Evolutionary conservation across 306 rosid genomes (phyloP).

Genomic region (Macrotyloma uniflorum): DNA sequence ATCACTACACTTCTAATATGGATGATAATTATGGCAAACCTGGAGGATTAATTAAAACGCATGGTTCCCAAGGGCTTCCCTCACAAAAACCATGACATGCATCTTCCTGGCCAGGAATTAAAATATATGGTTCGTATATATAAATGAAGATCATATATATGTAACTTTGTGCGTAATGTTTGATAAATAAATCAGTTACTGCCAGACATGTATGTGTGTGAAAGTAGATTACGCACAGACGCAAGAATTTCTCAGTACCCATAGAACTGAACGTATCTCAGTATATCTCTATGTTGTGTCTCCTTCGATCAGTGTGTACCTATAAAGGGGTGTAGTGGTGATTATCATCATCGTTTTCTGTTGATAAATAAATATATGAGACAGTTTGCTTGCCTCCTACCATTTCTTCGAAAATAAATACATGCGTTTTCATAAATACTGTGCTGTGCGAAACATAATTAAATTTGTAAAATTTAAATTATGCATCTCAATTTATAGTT

Average conservation of each 20-base stretch:
- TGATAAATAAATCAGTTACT: background rate
- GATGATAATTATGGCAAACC: background rate
- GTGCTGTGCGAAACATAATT: too few relatives aligned
- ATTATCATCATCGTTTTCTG: background rate
- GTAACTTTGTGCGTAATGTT: background rate
- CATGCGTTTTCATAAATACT: background rate
- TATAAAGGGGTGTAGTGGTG: background rate
- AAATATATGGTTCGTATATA: background rate
- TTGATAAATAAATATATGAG: background rate
- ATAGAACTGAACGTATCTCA: background rate
- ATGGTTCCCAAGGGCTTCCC: background rate
- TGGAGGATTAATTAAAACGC: background rate
- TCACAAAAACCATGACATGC: slow-evolving; percentile 1
- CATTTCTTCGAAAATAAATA: too few relatives aligned
- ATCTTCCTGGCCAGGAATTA: background rate
- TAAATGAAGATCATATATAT: background rate
- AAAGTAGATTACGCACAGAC: background rate
- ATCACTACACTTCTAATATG: background rate
- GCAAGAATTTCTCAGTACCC: background rate
- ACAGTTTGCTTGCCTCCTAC: background rate
- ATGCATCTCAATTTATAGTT: too few relatives aligned
- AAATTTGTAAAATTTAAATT: too few relatives aligned
- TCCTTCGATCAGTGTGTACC: background rate
- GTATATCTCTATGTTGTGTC: background rate
- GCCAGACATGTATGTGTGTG: background rate